These are phyloP conservation scores for Cercospora sesami DNA, from an alignment of 2,329 filamentous ascomycete species.

Conservation along the genomic window DNA sequence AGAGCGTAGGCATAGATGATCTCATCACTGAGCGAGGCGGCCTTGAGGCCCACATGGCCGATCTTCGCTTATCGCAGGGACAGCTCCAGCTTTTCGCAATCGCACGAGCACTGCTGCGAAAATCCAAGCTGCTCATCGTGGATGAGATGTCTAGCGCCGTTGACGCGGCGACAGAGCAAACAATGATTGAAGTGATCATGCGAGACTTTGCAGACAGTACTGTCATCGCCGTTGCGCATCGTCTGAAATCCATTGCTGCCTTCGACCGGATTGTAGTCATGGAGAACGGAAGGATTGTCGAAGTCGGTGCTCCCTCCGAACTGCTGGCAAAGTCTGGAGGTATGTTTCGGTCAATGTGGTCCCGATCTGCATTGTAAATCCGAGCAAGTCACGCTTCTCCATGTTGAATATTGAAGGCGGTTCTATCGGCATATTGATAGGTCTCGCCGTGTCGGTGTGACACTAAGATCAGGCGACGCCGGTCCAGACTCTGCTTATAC, in stretches of 20 bases:
- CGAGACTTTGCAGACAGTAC: slow-evolving; percentile 57
- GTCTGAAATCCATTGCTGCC: slow-evolving; percentile 56
- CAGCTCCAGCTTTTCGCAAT: slow-evolving; percentile 55
- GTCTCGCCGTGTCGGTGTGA: not conserved
- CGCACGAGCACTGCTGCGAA: slow-evolving; percentile 49
- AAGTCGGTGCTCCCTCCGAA: slow-evolving; percentile 37
- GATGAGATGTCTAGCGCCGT: slow-evolving; percentile 47
- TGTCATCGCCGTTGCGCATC: slow-evolving; percentile 59
- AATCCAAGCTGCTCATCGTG: slow-evolving; percentile 45
- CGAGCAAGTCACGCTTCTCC: not conserved
- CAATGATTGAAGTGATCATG: slow-evolving; percentile 55
- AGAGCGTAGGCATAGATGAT: slow-evolving; percentile 47
- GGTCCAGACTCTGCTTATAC: slow-evolving; percentile 9
- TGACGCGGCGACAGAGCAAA: slow-evolving; percentile 58
- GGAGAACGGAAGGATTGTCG: slow-evolving; percentile 51
- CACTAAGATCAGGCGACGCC: not conserved
- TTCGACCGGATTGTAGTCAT: slow-evolving; percentile 56
- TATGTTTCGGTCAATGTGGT: slow-evolving; percentile 13
- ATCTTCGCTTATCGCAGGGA: slow-evolving; percentile 46
- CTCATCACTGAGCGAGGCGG: slow-evolving; percentile 37
- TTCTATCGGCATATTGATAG: not conserved
- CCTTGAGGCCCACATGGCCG: slow-evolving; percentile 41
- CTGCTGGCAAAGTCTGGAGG: slow-evolving; percentile 22
- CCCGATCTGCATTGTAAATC: not conserved
- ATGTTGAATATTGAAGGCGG: not conserved